Base-by-base conservation (phyloP, 2,329 filamentous ascomycete species). In the Claviceps fusiformis region DNA sequence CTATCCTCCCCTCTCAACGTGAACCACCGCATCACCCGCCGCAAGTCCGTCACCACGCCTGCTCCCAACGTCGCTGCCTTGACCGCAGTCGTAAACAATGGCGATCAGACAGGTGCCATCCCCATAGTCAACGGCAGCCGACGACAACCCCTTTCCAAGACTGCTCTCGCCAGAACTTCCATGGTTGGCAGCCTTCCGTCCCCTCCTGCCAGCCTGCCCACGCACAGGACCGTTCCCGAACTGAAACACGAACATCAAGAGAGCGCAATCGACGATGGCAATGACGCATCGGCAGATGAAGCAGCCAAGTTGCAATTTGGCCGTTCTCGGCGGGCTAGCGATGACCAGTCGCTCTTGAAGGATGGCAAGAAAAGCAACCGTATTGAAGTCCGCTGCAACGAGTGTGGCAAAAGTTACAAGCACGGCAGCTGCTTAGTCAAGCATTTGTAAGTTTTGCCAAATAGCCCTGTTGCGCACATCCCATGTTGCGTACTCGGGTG, bases 381-480 rank as follows among this genome's bases (percentile, higher is more conserved):
- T 66, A 83, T 85, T 66, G 92, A 97, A 71, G 82, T 98, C 69
- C 89, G 87, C 73, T 98, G 93, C 77, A 89, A 95, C 70, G 92
- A 91, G 74, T 98, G 93, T 78, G 92, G 92, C 73, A 98, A 98
- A 81, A 90, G 90, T 75, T 98, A 98, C 83, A 98, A 98, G 84
- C 93, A 98, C 81, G 95, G 91, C 83, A 97, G 93, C 78, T 98
- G 93, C 83, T 83, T 98, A 79, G 95, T 89, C 71, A 98, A 97
- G 83, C 93, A 98, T 85, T 86, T 96, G 93, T 97, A 85, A 82
- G 93, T 95, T 79, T 76, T 74, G 73, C 72, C 37, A 68, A 70
- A 68, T 69, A 65, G 67, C 61, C 67, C 68, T 62, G 62, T 67
- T 65, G 65, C 43, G 43, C 27, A 33, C 31, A 48, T 13, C 31